A percentile compares a stretch with the other conserved stretches of the same genome.
Conservation (phyloP, 306 rosid species). For the Begonia fuchsioides region DNA sequence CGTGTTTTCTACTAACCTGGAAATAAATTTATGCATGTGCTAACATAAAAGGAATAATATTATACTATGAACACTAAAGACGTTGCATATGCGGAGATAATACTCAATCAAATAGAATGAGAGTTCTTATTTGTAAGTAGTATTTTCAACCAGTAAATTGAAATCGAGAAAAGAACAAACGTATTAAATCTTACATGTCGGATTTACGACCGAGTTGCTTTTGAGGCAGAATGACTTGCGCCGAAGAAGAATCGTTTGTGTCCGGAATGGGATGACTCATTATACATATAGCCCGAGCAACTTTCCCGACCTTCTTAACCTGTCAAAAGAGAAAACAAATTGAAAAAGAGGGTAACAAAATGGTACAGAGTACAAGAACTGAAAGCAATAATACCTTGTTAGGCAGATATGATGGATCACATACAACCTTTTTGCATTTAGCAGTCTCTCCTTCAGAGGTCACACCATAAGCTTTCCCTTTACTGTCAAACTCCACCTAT, state of each 20-base stretch:
- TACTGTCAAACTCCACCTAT: conserved; percentile 47
- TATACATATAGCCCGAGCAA: conserved; percentile 66
- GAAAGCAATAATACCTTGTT: conserved; percentile 30
- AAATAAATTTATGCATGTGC: too few relatives aligned
- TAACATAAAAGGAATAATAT: too few relatives aligned
- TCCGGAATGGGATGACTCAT: conserved; percentile 93
- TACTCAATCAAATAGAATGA: too few relatives aligned
- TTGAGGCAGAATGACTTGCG: conserved; percentile 78
- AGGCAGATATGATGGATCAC: conserved; percentile 63
- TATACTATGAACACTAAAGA: too few relatives aligned
- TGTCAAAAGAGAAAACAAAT: conserved; percentile 5
- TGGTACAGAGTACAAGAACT: not conserved
- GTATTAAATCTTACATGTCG: conserved; percentile 36
- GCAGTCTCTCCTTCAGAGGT: conserved; percentile 82
- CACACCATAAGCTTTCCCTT: conserved; percentile 52
- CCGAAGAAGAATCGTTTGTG: conserved; percentile 69
- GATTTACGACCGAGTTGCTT: conserved; percentile 74
- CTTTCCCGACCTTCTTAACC: conserved; percentile 65
- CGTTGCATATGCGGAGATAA: too few relatives aligned
- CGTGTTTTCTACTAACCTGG: too few relatives aligned
- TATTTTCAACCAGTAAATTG: too few relatives aligned
- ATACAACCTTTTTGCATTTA: conserved; percentile 64
- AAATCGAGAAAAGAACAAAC: not conserved
- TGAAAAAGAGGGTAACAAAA: too few relatives aligned
- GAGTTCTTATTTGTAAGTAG: too few relatives aligned